These are phyloP conservation scores for Epichloe coenophiala DNA, from an alignment of 2,329 filamentous ascomycete genomes.

Conservation along the genomic window DNA sequence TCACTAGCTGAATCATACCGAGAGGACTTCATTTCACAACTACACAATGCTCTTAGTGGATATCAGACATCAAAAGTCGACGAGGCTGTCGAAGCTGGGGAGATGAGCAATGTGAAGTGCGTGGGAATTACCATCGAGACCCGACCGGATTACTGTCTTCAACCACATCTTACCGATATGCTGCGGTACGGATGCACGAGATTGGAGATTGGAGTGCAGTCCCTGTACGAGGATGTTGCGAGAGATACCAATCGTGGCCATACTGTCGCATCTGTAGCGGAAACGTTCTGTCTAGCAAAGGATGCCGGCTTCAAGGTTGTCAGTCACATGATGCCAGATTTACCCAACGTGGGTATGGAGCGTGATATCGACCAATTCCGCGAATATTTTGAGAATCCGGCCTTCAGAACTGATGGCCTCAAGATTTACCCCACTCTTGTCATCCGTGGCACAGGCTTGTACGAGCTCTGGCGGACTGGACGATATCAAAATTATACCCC, in stretches of 20 bases:
- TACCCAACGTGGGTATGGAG: slow-evolving; percentile 97
- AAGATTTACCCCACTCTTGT: slow-evolving; percentile 98
- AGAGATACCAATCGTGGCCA: slow-evolving; percentile 94
- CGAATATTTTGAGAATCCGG: slow-evolving; percentile 95
- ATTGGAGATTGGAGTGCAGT: slow-evolving; percentile 90
- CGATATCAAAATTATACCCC: slow-evolving; percentile 98
- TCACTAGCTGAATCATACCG: slow-evolving; percentile 79
- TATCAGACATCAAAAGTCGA: slow-evolving; percentile 92
- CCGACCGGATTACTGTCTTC: slow-evolving; percentile 87
- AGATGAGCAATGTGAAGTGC: slow-evolving; percentile 95
- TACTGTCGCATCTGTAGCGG: slow-evolving; percentile 86
- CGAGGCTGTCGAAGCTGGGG: slow-evolving; percentile 83
- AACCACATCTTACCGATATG: slow-evolving; percentile 93
- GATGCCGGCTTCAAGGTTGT: slow-evolving; percentile 98
- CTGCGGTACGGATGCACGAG: slow-evolving; percentile 94
- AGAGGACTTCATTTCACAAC: slow-evolving; percentile 84
- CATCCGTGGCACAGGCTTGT: slow-evolving; percentile 88
- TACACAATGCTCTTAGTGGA: slow-evolving; percentile 92
- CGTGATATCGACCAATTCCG: slow-evolving; percentile 92
- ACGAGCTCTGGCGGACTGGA: slow-evolving; percentile 94
- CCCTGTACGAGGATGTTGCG: slow-evolving; percentile 95
- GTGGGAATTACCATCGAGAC: slow-evolving; percentile 99
- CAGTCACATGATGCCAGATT: slow-evolving; percentile 98
- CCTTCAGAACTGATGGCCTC: slow-evolving; percentile 87
- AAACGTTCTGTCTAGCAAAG: slow-evolving; percentile 95